Conservation (phyloP, 208 protist genomes). For the Tetramitus jugosus region DNA sequence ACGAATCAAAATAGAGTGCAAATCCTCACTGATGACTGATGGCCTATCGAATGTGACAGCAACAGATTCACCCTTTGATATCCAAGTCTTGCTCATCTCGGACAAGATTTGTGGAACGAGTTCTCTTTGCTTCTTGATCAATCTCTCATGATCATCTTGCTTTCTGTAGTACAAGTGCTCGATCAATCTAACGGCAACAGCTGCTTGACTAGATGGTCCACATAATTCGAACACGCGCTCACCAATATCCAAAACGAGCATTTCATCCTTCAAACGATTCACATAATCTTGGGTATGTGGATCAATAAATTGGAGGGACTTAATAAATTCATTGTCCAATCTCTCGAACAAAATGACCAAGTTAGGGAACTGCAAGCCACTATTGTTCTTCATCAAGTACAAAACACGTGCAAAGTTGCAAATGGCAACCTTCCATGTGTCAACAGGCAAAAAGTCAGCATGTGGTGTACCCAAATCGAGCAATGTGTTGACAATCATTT, state of each 20-base stretch:
- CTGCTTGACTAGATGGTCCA: background rate
- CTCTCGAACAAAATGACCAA: slow-evolving; percentile 3
- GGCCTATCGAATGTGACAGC: no score
- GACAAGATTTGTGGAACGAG: background rate
- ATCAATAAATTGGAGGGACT: slow-evolving; percentile 16
- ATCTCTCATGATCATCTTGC: slow-evolving; percentile 13
- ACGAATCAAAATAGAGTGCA: no score
- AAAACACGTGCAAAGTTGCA: background rate
- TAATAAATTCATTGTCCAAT: slow-evolving; percentile 20
- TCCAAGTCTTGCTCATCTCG: background rate
- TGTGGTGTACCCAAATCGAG: background rate
- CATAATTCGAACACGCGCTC: background rate
- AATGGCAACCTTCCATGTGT: background rate
- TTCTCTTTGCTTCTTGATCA: background rate
- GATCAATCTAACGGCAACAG: no score
- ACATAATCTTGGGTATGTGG: slow-evolving; percentile 25
- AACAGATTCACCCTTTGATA: no score
- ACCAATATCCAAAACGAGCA: background rate
- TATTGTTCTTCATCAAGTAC: slow-evolving; percentile 4
- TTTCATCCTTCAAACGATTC: slow-evolving; percentile 10
- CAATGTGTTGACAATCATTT: background rate
- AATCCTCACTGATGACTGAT: no score
- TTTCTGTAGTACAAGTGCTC: slow-evolving; percentile 23
- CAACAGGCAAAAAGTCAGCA: background rate
- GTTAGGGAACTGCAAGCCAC: background rate